These are phyloP conservation scores for Aspergillus caelatus DNA, from an alignment of 2,329 filamentous ascomycete genomes.

Conservation along the genomic window DNA sequence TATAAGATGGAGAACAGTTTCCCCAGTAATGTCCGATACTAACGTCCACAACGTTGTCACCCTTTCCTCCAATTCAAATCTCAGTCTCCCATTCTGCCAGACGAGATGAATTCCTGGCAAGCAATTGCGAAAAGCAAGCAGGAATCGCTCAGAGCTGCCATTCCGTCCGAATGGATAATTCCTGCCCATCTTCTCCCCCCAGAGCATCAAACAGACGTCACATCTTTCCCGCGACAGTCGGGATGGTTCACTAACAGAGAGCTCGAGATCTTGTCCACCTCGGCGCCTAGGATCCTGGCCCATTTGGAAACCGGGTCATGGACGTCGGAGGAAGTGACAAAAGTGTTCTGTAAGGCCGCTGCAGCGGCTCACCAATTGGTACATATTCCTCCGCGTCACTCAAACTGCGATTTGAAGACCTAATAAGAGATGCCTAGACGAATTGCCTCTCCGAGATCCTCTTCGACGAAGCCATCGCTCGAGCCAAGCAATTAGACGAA, in stretches of 20 bases:
- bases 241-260: conserved; percentile 62
- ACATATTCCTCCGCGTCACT: background rate
- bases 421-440: conserved; percentile 42
- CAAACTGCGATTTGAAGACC: background rate
- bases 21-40: background rate
- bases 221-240: conserved; percentile 56
- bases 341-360: conserved; percentile 58
- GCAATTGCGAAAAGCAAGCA: conserved; percentile 49
- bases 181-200: conserved; percentile 57
- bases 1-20: background rate
- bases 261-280: conserved; percentile 52
- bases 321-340: conserved; percentile 55
- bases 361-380: conserved; percentile 60
- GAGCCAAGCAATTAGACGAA: conserved; percentile 57
- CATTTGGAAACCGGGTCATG: conserved; percentile 45
- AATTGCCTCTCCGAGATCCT: conserved; percentile 64
- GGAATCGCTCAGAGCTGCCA: conserved; percentile 48
- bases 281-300: conserved; percentile 36
- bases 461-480: conserved; percentile 55
- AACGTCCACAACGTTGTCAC: background rate
- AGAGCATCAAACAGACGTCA: conserved; percentile 59
- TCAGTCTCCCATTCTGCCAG: background rate
- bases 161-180: conserved; percentile 62
- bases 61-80: background rate
- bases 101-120: conserved; percentile 40